Percentiles rank a stretch among this genome's conserved stretches.
phyloP scores from a whole-genome alignment of 2,329 filamentous ascomycete genomes.

The Trichoderma sp. region DNA sequence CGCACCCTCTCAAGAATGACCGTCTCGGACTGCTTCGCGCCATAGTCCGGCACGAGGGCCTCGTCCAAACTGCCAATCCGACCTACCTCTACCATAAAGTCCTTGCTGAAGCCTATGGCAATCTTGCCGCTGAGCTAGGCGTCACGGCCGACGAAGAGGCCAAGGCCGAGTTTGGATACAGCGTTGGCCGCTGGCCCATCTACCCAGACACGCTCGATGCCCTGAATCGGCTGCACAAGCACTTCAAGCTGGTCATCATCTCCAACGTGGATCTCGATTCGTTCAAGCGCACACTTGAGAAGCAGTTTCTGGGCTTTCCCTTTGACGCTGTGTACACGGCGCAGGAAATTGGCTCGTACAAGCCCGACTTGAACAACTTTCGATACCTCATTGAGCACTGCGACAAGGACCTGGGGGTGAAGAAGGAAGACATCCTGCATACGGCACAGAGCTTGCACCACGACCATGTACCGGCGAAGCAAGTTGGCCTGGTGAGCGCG shows the following conservation, averaged over 20 bases:
- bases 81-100: conserved; percentile 39
- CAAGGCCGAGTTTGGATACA: conserved; percentile 40
- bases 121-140: conserved; percentile 35
- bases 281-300: conserved; percentile 33
- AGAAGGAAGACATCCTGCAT: conserved; percentile 59
- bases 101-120: conserved; percentile 49
- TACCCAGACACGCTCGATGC: conserved; percentile 60
- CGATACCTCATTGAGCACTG: conserved; percentile 61
- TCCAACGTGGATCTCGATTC: conserved; percentile 57
- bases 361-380: conserved; percentile 67
- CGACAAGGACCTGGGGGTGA: conserved; percentile 55
- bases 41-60: conserved; percentile 56
- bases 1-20: conserved; percentile 41
- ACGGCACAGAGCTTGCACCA: conserved; percentile 68
- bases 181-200: conserved; percentile 56
- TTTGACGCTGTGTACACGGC: conserved; percentile 70
- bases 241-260: conserved; percentile 62
- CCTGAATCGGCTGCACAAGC: conserved; percentile 49
- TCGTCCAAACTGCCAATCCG: conserved; percentile 57
- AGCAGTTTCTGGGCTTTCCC: conserved; percentile 48
- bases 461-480: conserved; percentile 66
- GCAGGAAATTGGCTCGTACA: conserved; percentile 71
- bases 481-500: conserved; percentile 59
- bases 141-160: conserved; percentile 39
- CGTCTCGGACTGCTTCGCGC: conserved; percentile 44